Percentiles rank a stretch among this genome's conserved stretches.
Evolutionary conservation across 1,139 yeast genomes (phyloP).

Genomic region (Kodamaea sp.): DNA sequence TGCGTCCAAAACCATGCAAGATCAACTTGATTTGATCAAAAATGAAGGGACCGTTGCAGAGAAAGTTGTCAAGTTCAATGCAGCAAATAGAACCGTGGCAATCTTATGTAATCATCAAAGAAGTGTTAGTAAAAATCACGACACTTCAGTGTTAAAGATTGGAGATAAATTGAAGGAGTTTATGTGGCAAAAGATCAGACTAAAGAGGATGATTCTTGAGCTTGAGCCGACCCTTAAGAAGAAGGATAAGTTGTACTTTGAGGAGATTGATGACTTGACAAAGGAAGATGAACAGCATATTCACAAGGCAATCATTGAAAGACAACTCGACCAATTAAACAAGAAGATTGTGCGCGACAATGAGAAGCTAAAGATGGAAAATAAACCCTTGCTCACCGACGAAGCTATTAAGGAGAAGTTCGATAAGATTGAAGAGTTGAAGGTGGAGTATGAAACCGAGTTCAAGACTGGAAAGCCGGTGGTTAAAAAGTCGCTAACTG

Average conservation of each 20-base stretch:
- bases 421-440: conserved; percentile 53
- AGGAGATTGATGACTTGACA: conserved; percentile 65
- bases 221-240: conserved; percentile 54
- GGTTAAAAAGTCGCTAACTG: conserved; percentile 48
- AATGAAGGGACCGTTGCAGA: conserved; percentile 86
- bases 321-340: conserved; percentile 60
- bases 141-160: conserved; percentile 72
- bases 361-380: conserved; percentile 63
- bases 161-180: conserved; percentile 73
- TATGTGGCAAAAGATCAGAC: conserved; percentile 76
- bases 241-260: conserved; percentile 58
- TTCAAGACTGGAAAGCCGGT: conserved; percentile 59
- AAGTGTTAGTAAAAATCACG: conserved; percentile 82
- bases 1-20: conserved; percentile 96
- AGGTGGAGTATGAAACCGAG: conserved; percentile 56
- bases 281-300: conserved; percentile 61
- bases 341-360: conserved; percentile 73
- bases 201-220: conserved; percentile 65
- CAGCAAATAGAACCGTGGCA: conserved; percentile 94
- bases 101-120: conserved; percentile 97
- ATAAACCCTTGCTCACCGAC: conserved; percentile 50
- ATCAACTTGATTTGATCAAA: conserved; percentile 76
- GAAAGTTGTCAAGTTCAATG: conserved; percentile 82
- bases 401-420: conserved; percentile 58
- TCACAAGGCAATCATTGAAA: conserved; percentile 51